These are phyloP conservation scores for Xylaria grammica DNA, from an alignment of 495 filamentous ascomycete genomes.

Conservation along the genomic window DNA sequence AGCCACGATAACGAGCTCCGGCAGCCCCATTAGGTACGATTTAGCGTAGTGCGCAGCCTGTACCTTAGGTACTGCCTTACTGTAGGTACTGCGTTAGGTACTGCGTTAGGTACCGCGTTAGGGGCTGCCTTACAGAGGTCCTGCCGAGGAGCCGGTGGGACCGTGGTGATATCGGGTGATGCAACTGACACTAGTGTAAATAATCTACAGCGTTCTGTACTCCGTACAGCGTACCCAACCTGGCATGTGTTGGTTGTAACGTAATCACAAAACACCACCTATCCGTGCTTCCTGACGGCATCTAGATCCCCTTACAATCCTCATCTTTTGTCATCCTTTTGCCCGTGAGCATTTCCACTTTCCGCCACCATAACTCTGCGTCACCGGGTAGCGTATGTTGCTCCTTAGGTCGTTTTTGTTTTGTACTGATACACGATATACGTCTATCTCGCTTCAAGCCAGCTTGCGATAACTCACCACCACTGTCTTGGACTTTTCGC, in stretches of 20 bases:
- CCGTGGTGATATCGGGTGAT: slow-evolving; percentile 10
- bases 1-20: too few species aligned
- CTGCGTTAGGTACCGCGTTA: too few species aligned
- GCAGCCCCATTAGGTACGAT: too few species aligned
- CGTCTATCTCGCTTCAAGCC: not conserved
- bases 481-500: not conserved
- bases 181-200: too few species aligned
- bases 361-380: not conserved
- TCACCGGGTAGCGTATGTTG: not conserved
- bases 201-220: too few species aligned
- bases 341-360: not conserved
- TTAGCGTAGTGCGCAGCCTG: too few species aligned
- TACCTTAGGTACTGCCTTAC: too few species aligned
- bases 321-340: slow-evolving; percentile 1
- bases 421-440: not conserved
- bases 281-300: slow-evolving; percentile 11
- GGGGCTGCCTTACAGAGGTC: too few species aligned
- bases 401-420: not conserved
- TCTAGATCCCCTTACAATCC: not conserved
- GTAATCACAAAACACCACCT: slow-evolving; percentile 15
- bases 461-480: slow-evolving; percentile 13
- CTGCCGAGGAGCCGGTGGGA: too few species aligned
- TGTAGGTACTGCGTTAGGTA: too few species aligned
- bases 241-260: slow-evolving; percentile 9
- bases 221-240: not conserved